Evolutionary conservation across 768 basidiomycete genomes (phyloP).

Genomic region (Amanita subjunquillea): DNA sequence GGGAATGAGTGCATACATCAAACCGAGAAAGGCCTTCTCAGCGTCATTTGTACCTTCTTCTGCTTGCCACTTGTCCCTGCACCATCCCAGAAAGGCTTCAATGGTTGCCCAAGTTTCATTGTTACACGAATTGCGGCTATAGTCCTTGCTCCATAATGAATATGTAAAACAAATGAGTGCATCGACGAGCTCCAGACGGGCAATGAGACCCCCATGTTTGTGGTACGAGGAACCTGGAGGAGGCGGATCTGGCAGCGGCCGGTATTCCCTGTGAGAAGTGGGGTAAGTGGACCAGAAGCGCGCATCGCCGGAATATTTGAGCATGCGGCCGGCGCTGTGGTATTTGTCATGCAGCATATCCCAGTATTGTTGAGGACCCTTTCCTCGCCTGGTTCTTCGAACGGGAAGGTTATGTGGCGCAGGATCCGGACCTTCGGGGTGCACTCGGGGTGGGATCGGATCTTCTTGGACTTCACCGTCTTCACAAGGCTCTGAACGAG

Average conservation of each 20-base stretch:
- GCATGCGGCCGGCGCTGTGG: constrained; percentile 55
- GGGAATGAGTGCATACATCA: constrained; percentile 53
- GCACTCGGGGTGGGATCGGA: constrained; percentile 12
- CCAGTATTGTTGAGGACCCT: constrained; percentile 34
- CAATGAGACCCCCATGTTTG: constrained; percentile 65
- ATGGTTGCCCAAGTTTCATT: constrained; percentile 60
- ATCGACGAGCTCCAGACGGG: constrained; percentile 71
- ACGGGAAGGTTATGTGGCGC: constrained; percentile 41
- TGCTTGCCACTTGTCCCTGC: constrained; percentile 56
- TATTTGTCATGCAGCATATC: constrained; percentile 62
- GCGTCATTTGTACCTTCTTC: constrained; percentile 40
- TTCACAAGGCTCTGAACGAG: constrained; percentile 37
- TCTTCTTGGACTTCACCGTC: constrained; percentile 48
- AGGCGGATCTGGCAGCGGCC: constrained; percentile 54
- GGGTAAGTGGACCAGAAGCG: constrained; percentile 70
- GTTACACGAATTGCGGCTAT: constrained; percentile 42
- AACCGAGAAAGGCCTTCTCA: constrained; percentile 60
- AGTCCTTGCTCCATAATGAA: constrained; percentile 72
- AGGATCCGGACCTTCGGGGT: constrained; percentile 10
- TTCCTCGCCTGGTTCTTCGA: constrained; percentile 57
- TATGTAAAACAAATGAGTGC: constrained; percentile 80
- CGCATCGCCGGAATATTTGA: constrained; percentile 79
- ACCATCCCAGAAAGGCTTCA: constrained; percentile 60
- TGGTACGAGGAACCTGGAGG: constrained; percentile 60
- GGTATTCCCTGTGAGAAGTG: constrained; percentile 52